phyloP scores from a whole-genome alignment of 257 asterid species.

The Solanum appendiculatum region DNA sequence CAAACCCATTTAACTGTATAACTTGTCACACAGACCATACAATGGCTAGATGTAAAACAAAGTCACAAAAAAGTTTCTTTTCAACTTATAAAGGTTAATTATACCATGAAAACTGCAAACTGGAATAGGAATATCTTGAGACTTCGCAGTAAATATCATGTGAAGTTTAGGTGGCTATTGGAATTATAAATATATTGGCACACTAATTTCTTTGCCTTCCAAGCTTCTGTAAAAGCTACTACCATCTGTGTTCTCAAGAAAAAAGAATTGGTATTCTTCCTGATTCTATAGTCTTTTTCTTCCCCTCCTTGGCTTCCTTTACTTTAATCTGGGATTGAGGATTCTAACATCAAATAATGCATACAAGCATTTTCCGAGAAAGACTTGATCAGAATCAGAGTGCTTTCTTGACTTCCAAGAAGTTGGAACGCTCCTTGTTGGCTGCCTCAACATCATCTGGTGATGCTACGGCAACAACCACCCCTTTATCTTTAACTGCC shows the following conservation, averaged over 20 bases:
- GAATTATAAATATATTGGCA: background rate
- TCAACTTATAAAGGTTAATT: background rate
- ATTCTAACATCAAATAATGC: background rate
- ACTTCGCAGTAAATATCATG: background rate
- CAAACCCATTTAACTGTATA: background rate
- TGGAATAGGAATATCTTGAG: background rate
- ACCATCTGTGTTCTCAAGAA: background rate
- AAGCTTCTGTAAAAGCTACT: background rate
- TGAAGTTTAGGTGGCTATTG: background rate
- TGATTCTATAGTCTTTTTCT: background rate
- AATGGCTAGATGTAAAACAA: background rate
- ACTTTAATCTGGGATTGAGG: background rate
- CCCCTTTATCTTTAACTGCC: conserved; percentile 69
- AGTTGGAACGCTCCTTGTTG: conserved; percentile 47
- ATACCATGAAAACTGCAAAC: background rate
- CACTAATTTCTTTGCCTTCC: background rate
- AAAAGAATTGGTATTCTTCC: background rate
- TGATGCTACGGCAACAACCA: conserved; percentile 88
- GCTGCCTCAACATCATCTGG: conserved; percentile 82
- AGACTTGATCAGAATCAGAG: conserved; percentile 22
- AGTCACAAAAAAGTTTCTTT: background rate
- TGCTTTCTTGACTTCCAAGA: conserved; percentile 77
- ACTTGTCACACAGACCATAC: background rate
- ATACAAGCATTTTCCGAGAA: background rate
- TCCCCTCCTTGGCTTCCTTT: background rate